Conservation (phyloP, 495 filamentous ascomycete species). For the Talaromyces nanjingensis region DNA sequence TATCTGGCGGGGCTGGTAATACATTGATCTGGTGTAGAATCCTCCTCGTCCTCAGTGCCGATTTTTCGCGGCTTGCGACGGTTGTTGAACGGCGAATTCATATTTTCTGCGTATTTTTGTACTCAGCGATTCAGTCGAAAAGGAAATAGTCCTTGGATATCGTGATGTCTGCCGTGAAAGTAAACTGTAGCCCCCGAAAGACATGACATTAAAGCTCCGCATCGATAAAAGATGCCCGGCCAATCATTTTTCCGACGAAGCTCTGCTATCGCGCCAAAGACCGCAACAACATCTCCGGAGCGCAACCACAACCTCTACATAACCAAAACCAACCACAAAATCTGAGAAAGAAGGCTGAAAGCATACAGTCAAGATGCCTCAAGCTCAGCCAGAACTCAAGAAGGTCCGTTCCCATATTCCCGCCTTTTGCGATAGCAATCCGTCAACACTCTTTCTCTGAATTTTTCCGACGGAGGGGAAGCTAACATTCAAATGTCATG, state of each 20-base stretch:
- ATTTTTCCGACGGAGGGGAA: background rate
- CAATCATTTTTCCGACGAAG: conserved; percentile 9
- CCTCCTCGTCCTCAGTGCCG: conserved; percentile 59
- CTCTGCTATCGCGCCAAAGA: conserved; percentile 4
- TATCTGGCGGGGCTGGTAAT: background rate
- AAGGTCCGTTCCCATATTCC: conserved; percentile 52
- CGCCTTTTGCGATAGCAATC: background rate
- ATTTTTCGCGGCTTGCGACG: conserved; percentile 72
- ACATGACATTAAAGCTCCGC: conserved; percentile 6
- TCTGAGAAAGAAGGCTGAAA: conserved; percentile 11
- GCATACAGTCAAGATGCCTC: conserved; percentile 68
- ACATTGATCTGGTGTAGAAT: conserved; percentile 19
- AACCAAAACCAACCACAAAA: background rate
- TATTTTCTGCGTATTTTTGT: conserved; percentile 18
- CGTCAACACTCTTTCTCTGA: background rate
- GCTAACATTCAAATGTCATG: conserved; percentile 11
- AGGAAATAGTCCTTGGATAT: background rate
- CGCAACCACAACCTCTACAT: background rate
- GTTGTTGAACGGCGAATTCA: conserved; percentile 60
- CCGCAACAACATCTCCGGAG: background rate
- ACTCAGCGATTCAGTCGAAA: too few species aligned
- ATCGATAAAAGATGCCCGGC: conserved; percentile 2
- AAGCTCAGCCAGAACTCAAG: conserved; percentile 97
- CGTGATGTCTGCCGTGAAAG: background rate
- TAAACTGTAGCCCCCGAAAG: background rate